Base-by-base conservation (phyloP, 2,329 filamentous ascomycete species). In the Thelonectria olida region DNA sequence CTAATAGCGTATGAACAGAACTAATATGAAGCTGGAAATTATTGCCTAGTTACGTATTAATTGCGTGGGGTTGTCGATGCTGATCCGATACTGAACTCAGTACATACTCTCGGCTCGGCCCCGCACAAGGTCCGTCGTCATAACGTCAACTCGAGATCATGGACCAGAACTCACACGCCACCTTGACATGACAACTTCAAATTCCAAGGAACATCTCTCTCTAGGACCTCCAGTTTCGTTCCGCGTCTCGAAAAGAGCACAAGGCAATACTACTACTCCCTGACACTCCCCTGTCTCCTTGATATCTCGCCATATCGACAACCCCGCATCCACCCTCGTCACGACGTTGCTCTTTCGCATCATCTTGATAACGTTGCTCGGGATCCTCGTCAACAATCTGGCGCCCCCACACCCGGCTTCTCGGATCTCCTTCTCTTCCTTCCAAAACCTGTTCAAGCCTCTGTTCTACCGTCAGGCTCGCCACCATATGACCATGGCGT, bases 401-500 rank as follows among this genome's bases (percentile, higher is more conserved):
- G 58, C 58, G 38, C 52, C 58, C n/a, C 9, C 45, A 34, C 27
- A 8, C 20, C 22, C 15, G 27, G 12, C 20, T 2, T 19, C 39
- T 28, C n/a, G 39, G 7, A 15, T 31, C 13, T 22, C 38, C 20
- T 25, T 49, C 9, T 25, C 15, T 15, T 10, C 39, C 12, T 17
- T 10, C 15, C n/a, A 20, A 13, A 7, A 25, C 3, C 23, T 50
- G 4, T 25, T 55, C 23, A 31, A 6, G 5, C 42, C 52, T 53
- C 2, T 47, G 19, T 36, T 53, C 28, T 31, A 34, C 7, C 36
- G 20, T 20, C 49, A 48, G 13, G 23, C 47, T 27, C 48, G 58
- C 28, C 54, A 57, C 10, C 52, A 50, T 51, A 54, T 75, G 69
- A 76, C 61, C 61, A 98, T 99, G 96, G 94, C 95, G 61, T 99